Base-by-base conservation (phyloP, 345 rosid genomes). In the Turnera subulata region DNA sequence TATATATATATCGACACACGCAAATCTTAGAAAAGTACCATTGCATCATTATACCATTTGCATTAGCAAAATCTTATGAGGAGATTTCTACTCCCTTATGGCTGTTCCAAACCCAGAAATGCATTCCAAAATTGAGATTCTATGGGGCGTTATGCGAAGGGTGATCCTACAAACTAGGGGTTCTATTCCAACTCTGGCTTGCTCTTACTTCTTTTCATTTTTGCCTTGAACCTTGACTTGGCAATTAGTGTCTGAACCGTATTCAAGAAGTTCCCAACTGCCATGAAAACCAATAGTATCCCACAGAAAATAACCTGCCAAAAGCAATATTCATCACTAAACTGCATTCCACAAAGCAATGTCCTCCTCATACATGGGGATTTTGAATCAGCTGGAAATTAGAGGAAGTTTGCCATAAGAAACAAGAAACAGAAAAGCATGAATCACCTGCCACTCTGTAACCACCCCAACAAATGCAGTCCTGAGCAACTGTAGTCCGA, bases 201-300 rank as follows among this genome's bases (percentile, higher is more conserved):
- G 80, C 86, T 81, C 88, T 88, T 90, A 42, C 79, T 82, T 75
- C 83, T 82, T 77, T 80, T 90, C 95, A 90, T 94, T 86, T 93
- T 90, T 45, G 93, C 96, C 78, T 94, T 90, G 59, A 94, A 82
- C 80, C 90, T 84, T 12, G 96, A 94, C 78, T 90, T 94, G 4
- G 76, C 66, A 87, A 78, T 69, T 23, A 90, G 83, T 17, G 96
- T 94, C 75, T 84, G 76, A 21, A 90, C 84, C 0, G 97, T 90
- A 71, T 88, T 85, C 58, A 68, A 71, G 63, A 94, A 94, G 82
- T 94, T 94, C 49, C 99, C 97, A 14, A 79, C 79, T 0, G 99
- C 97, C 97, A 94, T 94, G 26, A 90, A 70, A 53, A 94, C 83
- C 80, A 94, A 73, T 46, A 94, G 84, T 38, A 81, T 35, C 39